phyloP scores from a whole-genome alignment of 73 alveolate genomes.

The Stentor coeruleus region DNA sequence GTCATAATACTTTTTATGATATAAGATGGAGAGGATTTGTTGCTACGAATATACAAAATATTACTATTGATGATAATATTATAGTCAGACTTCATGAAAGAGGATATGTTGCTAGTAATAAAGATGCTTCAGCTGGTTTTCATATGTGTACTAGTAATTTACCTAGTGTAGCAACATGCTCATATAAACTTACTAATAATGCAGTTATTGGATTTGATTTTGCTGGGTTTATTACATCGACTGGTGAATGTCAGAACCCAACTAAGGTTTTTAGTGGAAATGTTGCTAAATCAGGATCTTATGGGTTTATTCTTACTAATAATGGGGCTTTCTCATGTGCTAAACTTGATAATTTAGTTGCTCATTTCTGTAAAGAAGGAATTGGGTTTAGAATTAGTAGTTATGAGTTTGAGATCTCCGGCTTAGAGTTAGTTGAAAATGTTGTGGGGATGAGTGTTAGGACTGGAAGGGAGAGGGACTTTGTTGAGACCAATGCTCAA shows the following conservation, averaged over 20 bases:
- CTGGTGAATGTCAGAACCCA: not conserved
- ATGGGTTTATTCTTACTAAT: not conserved
- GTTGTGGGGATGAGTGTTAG: not conserved
- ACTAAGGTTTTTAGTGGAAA: not conserved
- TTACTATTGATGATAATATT: not conserved
- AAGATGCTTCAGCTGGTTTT: constrained; percentile 16
- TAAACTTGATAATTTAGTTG: not conserved
- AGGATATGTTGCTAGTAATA: not conserved
- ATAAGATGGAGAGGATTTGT: constrained; percentile 1
- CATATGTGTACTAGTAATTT: not conserved
- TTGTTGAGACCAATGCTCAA: not conserved
- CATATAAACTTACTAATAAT: not conserved
- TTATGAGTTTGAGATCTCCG: not conserved
- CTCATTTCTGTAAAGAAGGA: not conserved
- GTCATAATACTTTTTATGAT: not conserved
- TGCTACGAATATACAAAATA: not conserved
- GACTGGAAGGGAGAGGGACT: not conserved
- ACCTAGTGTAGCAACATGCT: constrained; percentile 8
- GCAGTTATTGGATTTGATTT: not conserved
- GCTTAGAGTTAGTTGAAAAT: not conserved
- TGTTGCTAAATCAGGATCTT: not conserved
- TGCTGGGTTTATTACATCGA: not conserved
- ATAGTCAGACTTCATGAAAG: not conserved
- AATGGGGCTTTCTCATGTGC: not conserved
- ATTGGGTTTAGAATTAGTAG: not conserved